Conservation (phyloP, 352 stramenopile species). For the Globisporangium carolinianum region DNA sequence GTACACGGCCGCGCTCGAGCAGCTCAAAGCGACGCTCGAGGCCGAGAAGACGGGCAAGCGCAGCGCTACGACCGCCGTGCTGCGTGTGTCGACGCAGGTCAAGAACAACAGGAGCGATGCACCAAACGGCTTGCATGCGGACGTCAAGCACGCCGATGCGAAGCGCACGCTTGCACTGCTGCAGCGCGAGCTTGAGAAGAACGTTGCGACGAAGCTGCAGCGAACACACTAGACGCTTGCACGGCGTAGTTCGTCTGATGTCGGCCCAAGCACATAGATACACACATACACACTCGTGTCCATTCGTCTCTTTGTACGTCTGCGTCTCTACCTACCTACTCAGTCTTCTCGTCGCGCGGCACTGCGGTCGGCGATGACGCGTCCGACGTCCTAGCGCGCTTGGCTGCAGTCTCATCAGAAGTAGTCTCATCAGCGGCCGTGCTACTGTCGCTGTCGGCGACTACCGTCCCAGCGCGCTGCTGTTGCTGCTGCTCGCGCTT, state of each 20-base stretch:
- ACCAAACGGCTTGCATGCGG: not conserved
- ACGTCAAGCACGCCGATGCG: constrained; percentile 22
- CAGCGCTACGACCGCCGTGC: constrained; percentile 32
- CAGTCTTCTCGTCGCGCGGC: too few relatives aligned
- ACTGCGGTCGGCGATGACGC: too few relatives aligned
- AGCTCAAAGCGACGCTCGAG: constrained; percentile 74
- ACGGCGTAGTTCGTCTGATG: not conserved
- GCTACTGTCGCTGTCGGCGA: too few relatives aligned
- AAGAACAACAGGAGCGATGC: constrained; percentile 1
- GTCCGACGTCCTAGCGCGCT: not conserved
- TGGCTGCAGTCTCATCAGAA: not conserved
- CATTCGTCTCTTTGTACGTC: not conserved
- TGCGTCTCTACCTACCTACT: too few relatives aligned
- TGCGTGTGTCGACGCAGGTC: not conserved
- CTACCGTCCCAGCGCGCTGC: not conserved
- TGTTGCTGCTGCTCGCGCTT: not conserved
- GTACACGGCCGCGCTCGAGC: constrained; percentile 62
- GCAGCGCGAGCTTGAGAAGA: constrained; percentile 51
- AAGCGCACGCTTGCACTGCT: constrained; percentile 58
- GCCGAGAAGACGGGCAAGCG: constrained; percentile 68
- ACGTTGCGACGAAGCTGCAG: constrained; percentile 32
- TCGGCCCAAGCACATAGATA: not conserved
- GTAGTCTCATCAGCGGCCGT: too few relatives aligned
- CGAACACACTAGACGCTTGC: constrained; percentile 27
- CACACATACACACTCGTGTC: not conserved